Conservation (phyloP, 2,329 filamentous ascomycete genomes). For the Lecanicillium sp. region DNA sequence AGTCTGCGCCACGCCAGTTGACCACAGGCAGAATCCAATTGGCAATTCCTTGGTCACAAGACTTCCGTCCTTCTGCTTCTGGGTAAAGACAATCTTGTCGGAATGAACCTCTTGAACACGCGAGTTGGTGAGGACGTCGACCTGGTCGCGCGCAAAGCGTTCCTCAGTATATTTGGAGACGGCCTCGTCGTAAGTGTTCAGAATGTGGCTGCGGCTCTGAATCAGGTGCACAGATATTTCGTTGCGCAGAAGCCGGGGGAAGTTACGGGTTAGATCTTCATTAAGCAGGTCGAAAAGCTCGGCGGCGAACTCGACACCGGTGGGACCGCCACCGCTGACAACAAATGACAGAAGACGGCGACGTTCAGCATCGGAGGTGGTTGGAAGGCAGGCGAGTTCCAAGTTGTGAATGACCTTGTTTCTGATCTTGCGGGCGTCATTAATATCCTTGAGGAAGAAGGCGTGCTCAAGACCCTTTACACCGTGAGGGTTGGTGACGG, state of each 20-base stretch:
- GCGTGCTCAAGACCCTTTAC: constrained; percentile 93
- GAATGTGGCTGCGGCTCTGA: constrained; percentile 86
- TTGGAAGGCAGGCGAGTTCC: constrained; percentile 87
- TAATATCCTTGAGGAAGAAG: constrained; percentile 91
- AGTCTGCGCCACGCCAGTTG: constrained; percentile 86
- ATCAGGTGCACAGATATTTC: constrained; percentile 98
- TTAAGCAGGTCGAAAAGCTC: constrained; percentile 95
- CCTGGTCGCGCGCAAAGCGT: constrained; percentile 82
- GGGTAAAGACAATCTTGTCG: constrained; percentile 84
- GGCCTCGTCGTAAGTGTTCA: constrained; percentile 97
- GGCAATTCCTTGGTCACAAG: constrained; percentile 86
- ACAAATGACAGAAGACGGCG: constrained; percentile 87
- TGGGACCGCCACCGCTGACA: constrained; percentile 90
- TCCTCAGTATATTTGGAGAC: constrained; percentile 89
- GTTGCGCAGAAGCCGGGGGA: constrained; percentile 86
- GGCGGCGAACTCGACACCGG: constrained; percentile 94
- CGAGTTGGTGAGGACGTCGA: constrained; percentile 88
- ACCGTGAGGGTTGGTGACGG: constrained; percentile 88
- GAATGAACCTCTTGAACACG: constrained; percentile 81
- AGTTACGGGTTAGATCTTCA: constrained; percentile 78
- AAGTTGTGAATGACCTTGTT: constrained; percentile 86
- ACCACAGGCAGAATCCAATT: constrained; percentile 96
- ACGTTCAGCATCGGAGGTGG: constrained; percentile 81
- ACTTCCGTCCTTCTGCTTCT: constrained; percentile 68
- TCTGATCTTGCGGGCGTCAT: constrained; percentile 82